Percentiles rank a stretch among this genome's conserved stretches.
phyloP scores from a whole-genome alignment of 2,329 filamentous ascomycete genomes.

The Colletotrichum sp. region DNA sequence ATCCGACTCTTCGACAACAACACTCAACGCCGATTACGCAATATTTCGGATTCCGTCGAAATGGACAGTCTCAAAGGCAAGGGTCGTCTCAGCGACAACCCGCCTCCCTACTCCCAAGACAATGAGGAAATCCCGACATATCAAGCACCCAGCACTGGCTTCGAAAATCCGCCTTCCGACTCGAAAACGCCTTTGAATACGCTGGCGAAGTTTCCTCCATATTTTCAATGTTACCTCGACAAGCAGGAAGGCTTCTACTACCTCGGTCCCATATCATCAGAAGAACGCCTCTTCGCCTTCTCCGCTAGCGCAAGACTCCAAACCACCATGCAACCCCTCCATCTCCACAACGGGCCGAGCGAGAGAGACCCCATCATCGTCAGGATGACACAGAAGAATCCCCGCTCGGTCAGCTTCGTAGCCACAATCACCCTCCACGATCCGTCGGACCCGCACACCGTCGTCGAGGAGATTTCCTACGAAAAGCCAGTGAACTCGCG shows the following conservation, averaged over 20 bases:
- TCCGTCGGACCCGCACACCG: neutral
- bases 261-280: neutral
- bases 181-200: neutral
- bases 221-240: neutral
- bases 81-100: neutral
- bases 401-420: neutral
- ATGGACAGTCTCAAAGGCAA: neutral
- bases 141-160: neutral
- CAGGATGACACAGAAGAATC: neutral
- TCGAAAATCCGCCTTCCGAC: neutral
- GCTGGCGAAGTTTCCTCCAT: neutral
- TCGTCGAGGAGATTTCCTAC: neutral
- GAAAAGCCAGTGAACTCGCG: neutral
- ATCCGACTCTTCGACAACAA: neutral
- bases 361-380: neutral
- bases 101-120: neutral
- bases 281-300: neutral
- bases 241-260: neutral
- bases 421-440: neutral
- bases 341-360: neutral
- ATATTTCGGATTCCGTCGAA: neutral
- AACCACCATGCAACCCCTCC: neutral
- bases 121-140: neutral
- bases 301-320: neutral
- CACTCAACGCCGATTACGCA: rapidly evolving